Percentiles rank a stretch among this genome's conserved stretches.
phyloP scores from a whole-genome alignment of 2,329 filamentous ascomycete species.

The Clarireedia paspali region DNA sequence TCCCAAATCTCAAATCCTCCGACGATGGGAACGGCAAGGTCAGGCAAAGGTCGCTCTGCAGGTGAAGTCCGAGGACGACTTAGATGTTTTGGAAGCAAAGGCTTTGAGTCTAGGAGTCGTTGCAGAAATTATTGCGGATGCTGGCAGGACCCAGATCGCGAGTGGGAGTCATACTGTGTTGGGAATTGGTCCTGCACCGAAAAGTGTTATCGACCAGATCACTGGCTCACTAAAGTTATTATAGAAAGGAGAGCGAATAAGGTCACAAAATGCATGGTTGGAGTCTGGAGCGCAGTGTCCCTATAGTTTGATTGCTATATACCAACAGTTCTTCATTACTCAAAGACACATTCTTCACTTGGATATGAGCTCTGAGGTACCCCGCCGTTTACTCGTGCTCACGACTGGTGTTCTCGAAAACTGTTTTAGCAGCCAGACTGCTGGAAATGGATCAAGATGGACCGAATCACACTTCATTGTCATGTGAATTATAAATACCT shows the following conservation, averaged over 20 bases:
- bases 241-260: constrained; percentile 32
- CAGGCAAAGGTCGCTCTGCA: constrained; percentile 94
- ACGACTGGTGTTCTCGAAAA: no score
- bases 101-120: constrained; percentile 79
- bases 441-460: no score
- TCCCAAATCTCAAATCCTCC: constrained; percentile 56
- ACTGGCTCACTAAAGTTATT: constrained; percentile 80
- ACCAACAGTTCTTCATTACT: not conserved
- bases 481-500: no score
- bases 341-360: no score
- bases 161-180: constrained; percentile 87
- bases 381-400: no score
- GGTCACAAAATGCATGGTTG: not conserved
- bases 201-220: constrained; percentile 77
- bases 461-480: no score
- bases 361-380: no score
- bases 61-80: constrained; percentile 76
- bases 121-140: constrained; percentile 85
- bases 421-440: no score
- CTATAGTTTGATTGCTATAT: not conserved
- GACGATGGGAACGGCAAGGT: constrained; percentile 76
- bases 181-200: constrained; percentile 74
- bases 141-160: constrained; percentile 95
- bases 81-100: constrained; percentile 65
- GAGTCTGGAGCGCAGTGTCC: not conserved